A percentile compares a stretch with the other conserved stretches of the same genome.
Conservation (phyloP, 257 asterid genomes). For the Nicotiana knightiana region DNA sequence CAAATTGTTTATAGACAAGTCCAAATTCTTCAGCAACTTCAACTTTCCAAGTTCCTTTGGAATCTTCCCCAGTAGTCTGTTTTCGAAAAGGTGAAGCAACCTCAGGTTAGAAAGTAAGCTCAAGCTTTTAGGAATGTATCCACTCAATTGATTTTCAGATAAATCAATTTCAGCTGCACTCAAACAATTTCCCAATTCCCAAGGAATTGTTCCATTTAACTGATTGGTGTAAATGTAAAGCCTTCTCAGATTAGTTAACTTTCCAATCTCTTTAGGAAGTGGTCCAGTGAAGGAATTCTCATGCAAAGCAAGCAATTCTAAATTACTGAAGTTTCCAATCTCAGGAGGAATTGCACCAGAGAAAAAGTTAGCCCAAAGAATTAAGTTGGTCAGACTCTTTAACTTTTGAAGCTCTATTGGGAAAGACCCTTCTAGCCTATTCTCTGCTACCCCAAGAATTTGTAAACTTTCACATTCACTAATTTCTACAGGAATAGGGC, state of each 20-base stretch:
- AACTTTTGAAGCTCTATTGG: slow-evolving; percentile 59
- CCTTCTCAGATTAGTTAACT: slow-evolving; percentile 34
- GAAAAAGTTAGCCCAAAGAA: slow-evolving; percentile 61
- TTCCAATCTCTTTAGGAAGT: slow-evolving; percentile 66
- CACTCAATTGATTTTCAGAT: slow-evolving; percentile 63
- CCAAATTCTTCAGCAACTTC: slow-evolving; percentile 43
- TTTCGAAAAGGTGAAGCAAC: slow-evolving; percentile 73
- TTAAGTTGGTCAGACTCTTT: slow-evolving; percentile 38
- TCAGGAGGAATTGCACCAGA: slow-evolving; percentile 65
- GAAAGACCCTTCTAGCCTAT: slow-evolving; percentile 56
- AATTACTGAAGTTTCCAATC: slow-evolving; percentile 58
- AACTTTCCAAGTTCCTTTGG: slow-evolving; percentile 56
- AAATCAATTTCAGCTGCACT: slow-evolving; percentile 68
- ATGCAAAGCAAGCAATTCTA: slow-evolving; percentile 64
- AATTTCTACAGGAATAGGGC: slow-evolving; percentile 54
- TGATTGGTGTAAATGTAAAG: slow-evolving; percentile 63
- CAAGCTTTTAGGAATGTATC: slow-evolving; percentile 48
- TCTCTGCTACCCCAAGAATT: slow-evolving; percentile 66
- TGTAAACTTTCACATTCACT: slow-evolving; percentile 58
- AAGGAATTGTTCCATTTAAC: slow-evolving; percentile 67
- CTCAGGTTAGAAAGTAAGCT: slow-evolving; percentile 41
- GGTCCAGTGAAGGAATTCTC: slow-evolving; percentile 52
- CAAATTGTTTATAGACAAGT: slow-evolving; percentile 67
- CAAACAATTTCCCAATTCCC: slow-evolving; percentile 52
- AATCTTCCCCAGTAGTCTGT: slow-evolving; percentile 51